phyloP scores from a whole-genome alignment of 2,329 filamentous ascomycete species.

The Colletotrichum spinosum region DNA sequence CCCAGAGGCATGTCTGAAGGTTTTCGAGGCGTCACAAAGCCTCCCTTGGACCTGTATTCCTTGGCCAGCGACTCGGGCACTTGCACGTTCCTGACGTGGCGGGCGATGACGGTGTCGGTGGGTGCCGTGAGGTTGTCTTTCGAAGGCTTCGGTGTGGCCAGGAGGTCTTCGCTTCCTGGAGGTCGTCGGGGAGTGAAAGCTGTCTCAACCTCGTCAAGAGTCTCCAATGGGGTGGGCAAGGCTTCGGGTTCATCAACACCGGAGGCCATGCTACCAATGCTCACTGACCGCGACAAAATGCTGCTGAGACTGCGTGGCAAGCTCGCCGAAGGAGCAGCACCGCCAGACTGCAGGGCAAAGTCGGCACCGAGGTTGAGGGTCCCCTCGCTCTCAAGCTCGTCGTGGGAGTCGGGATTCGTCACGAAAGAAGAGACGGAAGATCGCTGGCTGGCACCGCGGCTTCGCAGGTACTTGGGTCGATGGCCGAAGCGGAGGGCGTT shows the following conservation, averaged over 20 bases:
- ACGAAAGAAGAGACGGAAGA: conserved; percentile 71
- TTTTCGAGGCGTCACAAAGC: conserved; percentile 69
- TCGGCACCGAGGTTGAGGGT: conserved; percentile 77
- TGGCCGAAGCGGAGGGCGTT: conserved; percentile 58
- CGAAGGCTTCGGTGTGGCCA: conserved; percentile 77
- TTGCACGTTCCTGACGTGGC: conserved; percentile 89
- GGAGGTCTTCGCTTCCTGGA: conserved; percentile 55
- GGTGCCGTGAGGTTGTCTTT: conserved; percentile 71
- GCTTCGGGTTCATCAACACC: conserved; percentile 71
- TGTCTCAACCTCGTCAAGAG: conserved; percentile 61
- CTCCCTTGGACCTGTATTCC: conserved; percentile 84
- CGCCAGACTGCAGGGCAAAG: conserved; percentile 85
- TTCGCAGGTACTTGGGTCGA: conserved; percentile 69
- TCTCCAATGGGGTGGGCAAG: conserved; percentile 60
- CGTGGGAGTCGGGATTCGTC: conserved; percentile 64
- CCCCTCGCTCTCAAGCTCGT: conserved; percentile 78
- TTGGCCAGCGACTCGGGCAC: conserved; percentile 89
- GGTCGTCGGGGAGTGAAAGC: conserved; percentile 46
- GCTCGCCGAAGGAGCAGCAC: conserved; percentile 71
- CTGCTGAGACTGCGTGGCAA: conserved; percentile 64
- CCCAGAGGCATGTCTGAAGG: conserved; percentile 65
- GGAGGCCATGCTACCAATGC: conserved; percentile 90
- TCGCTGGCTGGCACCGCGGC: conserved; percentile 67
- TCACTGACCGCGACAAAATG: conserved; percentile 79
- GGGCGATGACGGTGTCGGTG: conserved; percentile 88